Base-by-base conservation (phyloP, 2,329 filamentous ascomycete species). In the Monilinia fructigena region DNA sequence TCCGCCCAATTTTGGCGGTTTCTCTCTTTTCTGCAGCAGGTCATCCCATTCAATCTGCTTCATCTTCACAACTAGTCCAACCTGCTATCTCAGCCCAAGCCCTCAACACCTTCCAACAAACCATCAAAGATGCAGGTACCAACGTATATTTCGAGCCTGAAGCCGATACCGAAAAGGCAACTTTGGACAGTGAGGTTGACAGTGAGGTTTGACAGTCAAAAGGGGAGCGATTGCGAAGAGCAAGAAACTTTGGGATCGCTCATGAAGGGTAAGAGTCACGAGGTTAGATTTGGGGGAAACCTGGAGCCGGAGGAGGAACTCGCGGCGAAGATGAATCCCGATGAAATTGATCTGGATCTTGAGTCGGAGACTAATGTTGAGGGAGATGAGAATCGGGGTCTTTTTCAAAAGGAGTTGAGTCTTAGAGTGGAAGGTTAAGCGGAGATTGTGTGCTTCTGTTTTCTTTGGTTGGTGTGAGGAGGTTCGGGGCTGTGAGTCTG, bases 291-390 rank as follows among this genome's bases (percentile, higher is more conserved):
- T 11, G 16, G 3, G 0, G 40, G 31, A 10, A 45, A 47, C 3
- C 8, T 20, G 7, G 40, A 45, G 5, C 16, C 7, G 23, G 12
- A 28, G 14, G 23, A 53, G 14, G 28, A 28, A 16, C 23, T 53
- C 23, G 26, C 5, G n/a, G n/a, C 10, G 18, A 60, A 55, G 61
- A 55, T 63, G 18, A 63, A 63, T 47, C 61, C 38, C 2, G 50
- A 63, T 55, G 61, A 63, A 38, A 63, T 63, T 63, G 50, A 63
- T 42, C 50, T 62, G 1, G 23, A 11, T n/a, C 14, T 20, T 28
- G 35, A 52, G 14, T 28, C 20, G n/a, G 55, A 26, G 16, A 6
- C n/a, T 2, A 4, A 28, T 28, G 28, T 28, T 4, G 47, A 52
- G 14, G 42, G 16, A 23, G 26, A 35, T 60, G 56, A 31, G 7